A percentile compares a stretch with the other conserved stretches of the same genome.
Evolutionary conservation across 208 protist species (phyloP).

Genomic region (Trypanosomatidae sp.): DNA sequence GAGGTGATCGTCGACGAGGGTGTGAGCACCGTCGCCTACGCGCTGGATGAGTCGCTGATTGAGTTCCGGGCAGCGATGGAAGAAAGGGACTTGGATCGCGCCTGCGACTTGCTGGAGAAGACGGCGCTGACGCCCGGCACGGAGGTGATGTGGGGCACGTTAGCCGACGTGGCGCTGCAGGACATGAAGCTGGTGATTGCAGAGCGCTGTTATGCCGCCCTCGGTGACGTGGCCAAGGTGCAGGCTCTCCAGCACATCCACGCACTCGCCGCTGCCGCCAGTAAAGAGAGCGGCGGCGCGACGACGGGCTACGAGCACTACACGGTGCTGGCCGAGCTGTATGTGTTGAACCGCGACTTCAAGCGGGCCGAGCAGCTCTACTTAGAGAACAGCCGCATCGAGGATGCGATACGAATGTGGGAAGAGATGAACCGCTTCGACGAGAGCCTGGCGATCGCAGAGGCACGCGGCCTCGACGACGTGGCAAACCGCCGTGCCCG

Average conservation of each 20-base stretch:
- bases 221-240: constrained; percentile 95
- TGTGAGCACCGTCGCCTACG: constrained; percentile 92
- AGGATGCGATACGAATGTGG: constrained; percentile 97
- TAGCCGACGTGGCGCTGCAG: constrained; percentile 85
- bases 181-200: constrained; percentile 92
- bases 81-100: constrained; percentile 86
- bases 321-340: constrained; percentile 85
- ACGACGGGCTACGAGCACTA: constrained; percentile 91
- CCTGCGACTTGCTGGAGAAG: constrained; percentile 91
- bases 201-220: constrained; percentile 95
- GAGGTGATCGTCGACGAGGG: constrained; percentile 98
- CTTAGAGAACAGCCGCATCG: constrained; percentile 92
- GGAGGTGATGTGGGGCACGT: constrained; percentile 94
- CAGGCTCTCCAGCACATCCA: constrained; percentile 90
- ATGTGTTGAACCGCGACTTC: constrained; percentile 92
- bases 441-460: constrained; percentile 91
- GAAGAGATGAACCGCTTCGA: constrained; percentile 95
- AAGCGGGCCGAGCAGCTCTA: constrained; percentile 93
- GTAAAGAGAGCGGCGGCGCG: constrained; percentile 50
- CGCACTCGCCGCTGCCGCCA: constrained; percentile 64
- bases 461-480: constrained; percentile 81
- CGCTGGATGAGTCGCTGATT: constrained; percentile 97
- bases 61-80: constrained; percentile 97
- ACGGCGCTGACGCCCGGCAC: constrained; percentile 88
- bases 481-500: constrained; percentile 78